A percentile compares a stretch with the other conserved stretches of the same genome.
These are phyloP conservation scores for Flaveria floridana DNA, from an alignment of 140 eudicot species.

Conservation along the genomic window DNA sequence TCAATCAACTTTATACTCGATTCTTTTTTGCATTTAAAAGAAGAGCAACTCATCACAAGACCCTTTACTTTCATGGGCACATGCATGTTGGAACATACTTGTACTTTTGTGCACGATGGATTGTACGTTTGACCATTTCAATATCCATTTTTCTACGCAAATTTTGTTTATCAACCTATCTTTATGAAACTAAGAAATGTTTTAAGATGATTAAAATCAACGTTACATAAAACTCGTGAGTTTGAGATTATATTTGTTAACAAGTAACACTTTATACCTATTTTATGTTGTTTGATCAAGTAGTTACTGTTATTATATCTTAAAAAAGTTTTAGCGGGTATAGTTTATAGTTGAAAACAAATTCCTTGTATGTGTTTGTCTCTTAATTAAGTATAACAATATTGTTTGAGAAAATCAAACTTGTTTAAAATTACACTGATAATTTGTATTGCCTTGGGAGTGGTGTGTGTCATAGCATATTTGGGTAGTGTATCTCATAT, in stretches of 20 bases:
- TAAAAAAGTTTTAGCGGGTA: background rate
- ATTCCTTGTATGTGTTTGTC: background rate
- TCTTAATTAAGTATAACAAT: background rate
- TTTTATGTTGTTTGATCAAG: background rate
- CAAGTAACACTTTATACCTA: background rate
- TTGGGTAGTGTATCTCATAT: background rate
- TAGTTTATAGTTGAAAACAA: background rate
- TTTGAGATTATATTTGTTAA: background rate
- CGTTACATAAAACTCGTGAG: background rate
- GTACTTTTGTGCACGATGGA: constrained; percentile 10
- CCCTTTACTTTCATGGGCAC: constrained; percentile 29
- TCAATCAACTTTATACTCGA: constrained; percentile 23
- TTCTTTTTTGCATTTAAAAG: constrained; percentile 19
- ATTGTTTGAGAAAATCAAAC: background rate
- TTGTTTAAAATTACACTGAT: background rate
- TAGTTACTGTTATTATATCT: background rate
- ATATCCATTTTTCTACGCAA: constrained; percentile 9
- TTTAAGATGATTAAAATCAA: background rate
- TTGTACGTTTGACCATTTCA: constrained; percentile 21
- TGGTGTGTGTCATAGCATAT: no score
- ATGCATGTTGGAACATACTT: constrained; percentile 13
- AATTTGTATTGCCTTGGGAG: background rate
- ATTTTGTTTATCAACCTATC: background rate
- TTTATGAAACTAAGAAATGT: background rate
- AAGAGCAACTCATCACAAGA: constrained; percentile 15